Evolutionary conservation across 768 basidiomycete genomes (phyloP).

Genomic region (Boletus subparvulus): DNA sequence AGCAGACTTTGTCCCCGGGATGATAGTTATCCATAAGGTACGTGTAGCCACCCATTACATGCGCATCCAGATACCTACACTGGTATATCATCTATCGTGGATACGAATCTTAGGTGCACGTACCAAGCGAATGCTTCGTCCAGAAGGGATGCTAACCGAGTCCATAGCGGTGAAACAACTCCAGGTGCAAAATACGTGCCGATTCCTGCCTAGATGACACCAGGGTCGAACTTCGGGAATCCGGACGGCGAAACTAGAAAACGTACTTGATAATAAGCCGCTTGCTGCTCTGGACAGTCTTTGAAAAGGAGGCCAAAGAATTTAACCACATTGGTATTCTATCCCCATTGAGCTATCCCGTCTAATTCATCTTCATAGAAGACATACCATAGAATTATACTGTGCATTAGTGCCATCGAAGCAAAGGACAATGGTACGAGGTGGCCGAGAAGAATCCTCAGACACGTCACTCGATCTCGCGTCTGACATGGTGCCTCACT

Average conservation of each 20-base stretch:
- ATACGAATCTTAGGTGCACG: conserved; percentile 8
- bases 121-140: conserved; percentile 77
- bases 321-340: conserved; percentile 72
- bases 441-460: conserved; percentile 2
- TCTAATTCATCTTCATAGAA: neutral
- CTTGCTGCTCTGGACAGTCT: conserved; percentile 49
- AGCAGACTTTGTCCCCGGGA: conserved; percentile 69
- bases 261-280: conserved; percentile 70
- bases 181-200: conserved; percentile 59
- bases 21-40: conserved; percentile 79
- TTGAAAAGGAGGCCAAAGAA: conserved; percentile 68
- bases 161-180: conserved; percentile 59
- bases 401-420: conserved; percentile 68
- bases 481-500: conserved; percentile 18
- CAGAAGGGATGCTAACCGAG: conserved; percentile 56
- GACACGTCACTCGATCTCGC: neutral
- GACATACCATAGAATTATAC: conserved; percentile 47
- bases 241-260: neutral
- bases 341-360: neutral
- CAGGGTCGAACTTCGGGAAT: neutral
- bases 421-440: conserved; percentile 58
- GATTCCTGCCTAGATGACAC: conserved; percentile 41
- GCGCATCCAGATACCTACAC: conserved; percentile 63
- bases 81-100: neutral
- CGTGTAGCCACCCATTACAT: conserved; percentile 73